Base-by-base conservation (phyloP, 331 rosid genomes). In the Acacia pycnantha region DNA sequence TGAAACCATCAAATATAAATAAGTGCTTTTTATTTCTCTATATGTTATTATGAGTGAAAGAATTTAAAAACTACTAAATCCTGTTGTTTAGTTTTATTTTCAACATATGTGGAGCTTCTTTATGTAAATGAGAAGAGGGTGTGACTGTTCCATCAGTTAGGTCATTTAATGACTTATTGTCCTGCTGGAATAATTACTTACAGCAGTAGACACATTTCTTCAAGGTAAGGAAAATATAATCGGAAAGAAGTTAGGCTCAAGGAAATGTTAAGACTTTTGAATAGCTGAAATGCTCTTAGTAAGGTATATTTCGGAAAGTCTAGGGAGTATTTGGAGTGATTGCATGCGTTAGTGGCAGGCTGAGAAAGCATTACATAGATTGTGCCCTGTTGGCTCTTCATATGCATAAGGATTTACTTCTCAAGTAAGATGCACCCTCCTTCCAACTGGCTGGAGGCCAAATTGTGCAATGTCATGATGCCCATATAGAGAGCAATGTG, bases 1-100 rank as follows among this genome's bases (percentile, higher is more conserved):
- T 73, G 72, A 82, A 82, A 77, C 77, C 80, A 74, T 78, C 78
- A 56, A 82, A 31, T 68, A 72, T 67, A 76, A 79, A 84, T 84
- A 65, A 82, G 68, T 73, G 73, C 15, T 70, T 79, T 77, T 81
- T 72, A 82, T 77, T 74, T 27, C 67, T 82, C 73, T 80, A 87
- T 74, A 31, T 85, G 61, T 77, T 70, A 44, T 50, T 62, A 68
- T 46, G 77, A 78, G 48, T 26, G 81, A 85, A 62, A 78, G 46
- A 76, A 81, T 79, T 71, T 69, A 72, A 78, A 85, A 79, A 65
- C 71, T 74, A 69, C 77, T 70, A 12, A 76, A 73, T 41, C 31
- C 61, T 67, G 29, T 76, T 41, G 31, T 44, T 77, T 51, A 66
- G 61, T 74, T 82, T 65, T 70, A 16, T 70, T 69, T 64, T 44